A percentile compares a stretch with the other conserved stretches of the same genome.
phyloP scores from a whole-genome alignment of 2,329 filamentous ascomycete species.

The Colletotrichum tofieldiae region DNA sequence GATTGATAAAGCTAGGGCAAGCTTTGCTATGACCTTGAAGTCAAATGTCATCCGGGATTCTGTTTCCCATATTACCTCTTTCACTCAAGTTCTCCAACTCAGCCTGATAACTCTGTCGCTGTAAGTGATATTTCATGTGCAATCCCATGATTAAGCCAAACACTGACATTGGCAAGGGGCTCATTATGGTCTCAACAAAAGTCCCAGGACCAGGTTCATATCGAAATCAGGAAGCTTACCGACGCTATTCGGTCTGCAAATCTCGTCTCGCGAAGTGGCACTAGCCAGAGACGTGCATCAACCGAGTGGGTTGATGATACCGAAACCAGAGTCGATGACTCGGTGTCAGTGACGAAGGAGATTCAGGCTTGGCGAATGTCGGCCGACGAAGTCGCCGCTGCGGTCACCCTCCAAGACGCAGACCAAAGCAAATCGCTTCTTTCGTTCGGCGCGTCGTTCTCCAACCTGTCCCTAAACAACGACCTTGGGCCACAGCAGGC shows the following conservation, averaged over 20 bases:
- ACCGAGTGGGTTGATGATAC: conserved; percentile 40
- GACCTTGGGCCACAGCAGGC: not conserved
- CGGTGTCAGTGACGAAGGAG: conserved; percentile 43
- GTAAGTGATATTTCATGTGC: conserved; percentile 2
- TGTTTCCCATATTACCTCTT: conserved; percentile 46
- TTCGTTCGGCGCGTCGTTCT: conserved; percentile 14
- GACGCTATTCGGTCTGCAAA: conserved; percentile 45
- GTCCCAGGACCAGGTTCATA: conserved; percentile 48
- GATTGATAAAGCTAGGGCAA: conserved; percentile 44
- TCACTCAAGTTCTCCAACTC: conserved; percentile 48
- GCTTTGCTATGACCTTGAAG: conserved; percentile 46
- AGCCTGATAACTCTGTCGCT: conserved; percentile 50
- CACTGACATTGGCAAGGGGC: conserved; percentile 35
- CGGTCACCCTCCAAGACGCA: conserved; percentile 44
- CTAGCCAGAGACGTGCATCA: not conserved
- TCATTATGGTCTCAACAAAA: conserved; percentile 46
- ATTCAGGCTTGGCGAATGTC: conserved; percentile 48
- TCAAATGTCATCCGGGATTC: conserved; percentile 46
- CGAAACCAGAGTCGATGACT: conserved; percentile 31
- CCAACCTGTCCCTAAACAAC: not conserved
- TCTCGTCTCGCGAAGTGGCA: conserved; percentile 36
- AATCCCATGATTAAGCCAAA: too few relatives aligned
- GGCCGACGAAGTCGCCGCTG: conserved; percentile 48
- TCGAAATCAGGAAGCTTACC: conserved; percentile 47
- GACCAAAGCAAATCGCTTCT: conserved; percentile 17